Base-by-base conservation (phyloP, 495 filamentous ascomycete species). In the Aspergillus heteromorphus region DNA sequence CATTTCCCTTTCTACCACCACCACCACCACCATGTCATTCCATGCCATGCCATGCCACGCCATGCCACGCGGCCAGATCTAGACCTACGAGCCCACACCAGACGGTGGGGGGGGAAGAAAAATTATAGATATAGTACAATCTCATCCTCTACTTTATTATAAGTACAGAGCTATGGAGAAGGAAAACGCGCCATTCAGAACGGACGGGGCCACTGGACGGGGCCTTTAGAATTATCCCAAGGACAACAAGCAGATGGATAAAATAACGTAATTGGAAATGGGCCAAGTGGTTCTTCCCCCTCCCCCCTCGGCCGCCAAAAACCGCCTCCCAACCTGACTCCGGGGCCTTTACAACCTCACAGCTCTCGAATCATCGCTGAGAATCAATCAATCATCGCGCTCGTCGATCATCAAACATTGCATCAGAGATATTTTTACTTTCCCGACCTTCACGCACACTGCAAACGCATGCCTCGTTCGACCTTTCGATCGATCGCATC, bases 331-430 rank as follows among this genome's bases (percentile, higher is more conserved):
- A 11, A 21, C 6, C 40, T 19, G 45, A n/a, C 45, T 53, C n/a
- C 49, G 25, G 17, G 17, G 31, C 23, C 43, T 40, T 34, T 45
- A 18, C 30, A 40, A 49, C 14, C 23, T 36, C 23, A 51, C 23
- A 49, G 54, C 50, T 5, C 53, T 56, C 43, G 36, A 41, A 51
- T 53, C 53, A 51, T 62, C 49, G 49, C 53, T 54, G 40, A 56
- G 48, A 42, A 47, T 53, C 40, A 42, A 47, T 53, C 40, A 53
- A 54, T 63, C 61, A 56, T 64, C 57, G 57, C 42, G 53, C 57
- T 63, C 57, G 51, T 64, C 40, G 54, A 54, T 54, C 45, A 54
- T 58, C 54, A 53, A 53, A 53, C 49, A 56, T 64, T 54, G 47
- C 59, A 40, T 29, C 23, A 42, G 18, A 42, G 53, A 55, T 38